Evolutionary conservation across 2,329 filamentous ascomycete species (phyloP).

Genomic region (Metarhizium sp.): DNA sequence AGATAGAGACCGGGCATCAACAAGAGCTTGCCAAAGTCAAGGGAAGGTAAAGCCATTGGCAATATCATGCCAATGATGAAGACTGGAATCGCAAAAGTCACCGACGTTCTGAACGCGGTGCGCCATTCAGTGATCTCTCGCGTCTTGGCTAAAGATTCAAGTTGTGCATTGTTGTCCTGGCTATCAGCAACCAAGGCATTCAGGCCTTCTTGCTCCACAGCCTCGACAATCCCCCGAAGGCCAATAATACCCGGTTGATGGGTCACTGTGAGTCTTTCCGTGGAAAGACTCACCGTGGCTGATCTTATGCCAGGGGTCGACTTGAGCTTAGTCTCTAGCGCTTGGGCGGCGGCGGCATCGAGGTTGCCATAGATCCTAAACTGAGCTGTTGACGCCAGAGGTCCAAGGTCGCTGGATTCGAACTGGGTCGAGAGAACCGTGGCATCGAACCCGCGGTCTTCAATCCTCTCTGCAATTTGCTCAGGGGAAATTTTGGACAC

Average conservation of each 20-base stretch:
- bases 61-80: conserved; percentile 89
- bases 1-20: conserved; percentile 72
- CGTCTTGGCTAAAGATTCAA: conserved; percentile 93
- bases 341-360: conserved; percentile 61
- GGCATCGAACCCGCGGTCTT: conserved; percentile 84
- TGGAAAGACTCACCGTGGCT: conserved; percentile 65
- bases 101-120: conserved; percentile 66
- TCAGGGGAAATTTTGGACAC: conserved; percentile 59
- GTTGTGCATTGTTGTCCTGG: conserved; percentile 92
- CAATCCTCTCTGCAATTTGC: conserved; percentile 72
- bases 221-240: conserved; percentile 72
- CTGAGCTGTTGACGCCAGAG: conserved; percentile 53
- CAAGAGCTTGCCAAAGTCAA: conserved; percentile 67
- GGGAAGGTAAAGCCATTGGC: conserved; percentile 67
- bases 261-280: conserved; percentile 62
- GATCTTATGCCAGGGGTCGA: conserved; percentile 62
- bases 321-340: conserved; percentile 59
- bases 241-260: conserved; percentile 66
- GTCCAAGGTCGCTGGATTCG: conserved; percentile 44
- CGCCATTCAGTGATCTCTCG: conserved; percentile 94
- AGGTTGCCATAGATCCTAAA: conserved; percentile 78
- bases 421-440: conserved; percentile 67
- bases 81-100: conserved; percentile 79
- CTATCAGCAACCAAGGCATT: conserved; percentile 85
- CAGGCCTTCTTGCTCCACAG: conserved; percentile 71